Base-by-base conservation (phyloP, 768 basidiomycete species). In the Psilocybe subaeruginosa region DNA sequence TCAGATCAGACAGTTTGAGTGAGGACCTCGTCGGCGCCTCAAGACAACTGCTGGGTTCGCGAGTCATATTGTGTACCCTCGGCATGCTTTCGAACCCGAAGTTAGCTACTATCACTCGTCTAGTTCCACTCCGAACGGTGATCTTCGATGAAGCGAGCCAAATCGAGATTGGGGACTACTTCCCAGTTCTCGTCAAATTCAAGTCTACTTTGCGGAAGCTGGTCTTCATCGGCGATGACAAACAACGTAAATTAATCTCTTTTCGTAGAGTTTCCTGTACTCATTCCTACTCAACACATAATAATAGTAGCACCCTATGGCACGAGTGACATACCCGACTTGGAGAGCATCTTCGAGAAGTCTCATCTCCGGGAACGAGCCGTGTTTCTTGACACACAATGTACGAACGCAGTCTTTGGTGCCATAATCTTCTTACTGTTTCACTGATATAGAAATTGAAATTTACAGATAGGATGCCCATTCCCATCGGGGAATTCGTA, bases 301-400 rank as follows among this genome's bases (percentile, higher is more conserved):
- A 11, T 43, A 43, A 35, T 58, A 16, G 63, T 54, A 52, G 27
- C 30, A 65, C 41, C 66, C 31, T 58, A 94, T 92, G 93, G 66
- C 90, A 76, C 88, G 43, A 70, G 80, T 58, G 82, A 81, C 1
- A 77, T 93, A 12, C 80, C 70, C 92, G 11, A 78, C 75, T 68
- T 91, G 90, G 89, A 89, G 62, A 92, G 91, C 66, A 83, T 94
- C 8, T 93, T 94, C 82, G 92, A 93, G 62, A 69, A 90, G n/a
- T 50, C 73, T 0, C 89, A 93, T 68, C 77, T 95, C 3, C 70
- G 74, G 8, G 66, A 76, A 27, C 61, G 74, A 63, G 77, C 80
- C 2, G 61, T 84, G 3, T 86, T 93, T 62, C 77, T 94, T 37
- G 77, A 92, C 63, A 92, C 80, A 1, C 92, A 93, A 74, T 94